A percentile compares a stretch with the other conserved stretches of the same genome.
These are phyloP conservation scores for Candida vaughaniae DNA, from an alignment of 805 yeast genomes.

Conservation along the genomic window DNA sequence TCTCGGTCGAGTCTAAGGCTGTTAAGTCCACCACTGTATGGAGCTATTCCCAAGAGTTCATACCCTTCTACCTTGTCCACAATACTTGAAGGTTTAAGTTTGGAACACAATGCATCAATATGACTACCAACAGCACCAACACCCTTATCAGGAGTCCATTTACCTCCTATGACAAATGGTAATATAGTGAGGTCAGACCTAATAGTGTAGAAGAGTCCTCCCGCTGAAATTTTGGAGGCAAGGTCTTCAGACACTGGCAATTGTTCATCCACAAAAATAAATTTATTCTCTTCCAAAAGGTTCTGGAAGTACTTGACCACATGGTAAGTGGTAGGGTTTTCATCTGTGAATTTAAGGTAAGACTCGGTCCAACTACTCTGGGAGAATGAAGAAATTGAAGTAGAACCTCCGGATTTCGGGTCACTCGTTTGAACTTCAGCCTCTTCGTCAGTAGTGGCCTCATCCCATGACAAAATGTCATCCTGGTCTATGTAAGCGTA, in stretches of 20 bases:
- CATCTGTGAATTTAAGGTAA: constrained; percentile 69
- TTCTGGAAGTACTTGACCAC: constrained; percentile 54
- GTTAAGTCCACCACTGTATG: constrained; percentile 71
- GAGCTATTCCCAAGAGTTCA: constrained; percentile 78
- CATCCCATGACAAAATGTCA: constrained; percentile 14
- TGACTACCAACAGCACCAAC: constrained; percentile 75
- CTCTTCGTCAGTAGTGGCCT: constrained; percentile 1
- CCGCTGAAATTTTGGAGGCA: constrained; percentile 9
- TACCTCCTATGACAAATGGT: constrained; percentile 67
- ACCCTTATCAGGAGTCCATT: constrained; percentile 65
- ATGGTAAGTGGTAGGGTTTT: constrained; percentile 74
- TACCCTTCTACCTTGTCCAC: constrained; percentile 67
- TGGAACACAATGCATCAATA: constrained; percentile 67
- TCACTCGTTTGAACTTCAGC: constrained; percentile 1
- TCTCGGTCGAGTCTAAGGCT: constrained; percentile 82
- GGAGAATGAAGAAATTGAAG: not conserved
- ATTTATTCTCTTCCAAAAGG: constrained; percentile 58
- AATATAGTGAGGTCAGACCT: constrained; percentile 68
- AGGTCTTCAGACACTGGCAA: constrained; percentile 21
- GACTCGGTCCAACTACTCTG: constrained; percentile 17
- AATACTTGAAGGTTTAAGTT: constrained; percentile 69
- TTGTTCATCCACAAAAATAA: constrained; percentile 63
- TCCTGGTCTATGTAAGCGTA: constrained; percentile 9
- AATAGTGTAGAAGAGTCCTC: constrained; percentile 63
- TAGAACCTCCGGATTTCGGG: not conserved